phyloP scores from a whole-genome alignment of 441 rosid genomes.

The Raphanus hybrid region DNA sequence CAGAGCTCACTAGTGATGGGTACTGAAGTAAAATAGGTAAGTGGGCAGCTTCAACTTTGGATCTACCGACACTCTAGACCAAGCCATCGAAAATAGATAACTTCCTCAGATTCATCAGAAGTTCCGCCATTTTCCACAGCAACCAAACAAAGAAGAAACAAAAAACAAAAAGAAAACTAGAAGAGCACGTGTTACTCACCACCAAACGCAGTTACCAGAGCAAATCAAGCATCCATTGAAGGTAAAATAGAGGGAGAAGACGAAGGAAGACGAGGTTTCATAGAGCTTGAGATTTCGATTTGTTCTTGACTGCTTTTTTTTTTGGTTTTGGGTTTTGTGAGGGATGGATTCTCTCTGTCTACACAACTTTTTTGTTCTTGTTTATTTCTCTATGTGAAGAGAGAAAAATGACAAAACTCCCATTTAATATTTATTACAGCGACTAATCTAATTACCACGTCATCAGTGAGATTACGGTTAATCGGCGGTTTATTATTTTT shows the following conservation, averaged over 20 bases:
- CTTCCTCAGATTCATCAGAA: slow-evolving; percentile 33
- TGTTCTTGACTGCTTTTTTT: slow-evolving; percentile 28
- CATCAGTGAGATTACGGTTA: slow-evolving; percentile 19
- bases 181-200: slow-evolving; percentile 31
- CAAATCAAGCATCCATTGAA: slow-evolving; percentile 54
- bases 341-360: slow-evolving; percentile 36
- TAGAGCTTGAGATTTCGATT: slow-evolving; percentile 37
- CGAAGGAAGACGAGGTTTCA: slow-evolving; percentile 34
- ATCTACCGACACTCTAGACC: slow-evolving; percentile 45
- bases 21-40: slow-evolving; percentile 22
- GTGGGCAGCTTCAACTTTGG: slow-evolving; percentile 5
- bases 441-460: slow-evolving; percentile 34
- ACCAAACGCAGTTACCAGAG: slow-evolving; percentile 27
- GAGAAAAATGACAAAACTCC: slow-evolving; percentile 33
- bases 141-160: slow-evolving; percentile 42
- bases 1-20: slow-evolving; percentile 30
- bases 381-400: background rate
- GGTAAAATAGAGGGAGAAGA: slow-evolving; percentile 21
- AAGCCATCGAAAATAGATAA: slow-evolving; percentile 24
- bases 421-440: slow-evolving; percentile 36
- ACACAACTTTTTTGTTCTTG: slow-evolving; percentile 30
- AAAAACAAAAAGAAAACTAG: background rate
- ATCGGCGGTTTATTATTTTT: slow-evolving; percentile 21
- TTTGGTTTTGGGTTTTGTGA: slow-evolving; percentile 21
- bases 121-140: slow-evolving; percentile 38